A percentile compares a stretch with the other conserved stretches of the same genome.
Evolutionary conservation across 1,284 basidiomycete species (phyloP).

Genomic region (Psilocybe mexicana): DNA sequence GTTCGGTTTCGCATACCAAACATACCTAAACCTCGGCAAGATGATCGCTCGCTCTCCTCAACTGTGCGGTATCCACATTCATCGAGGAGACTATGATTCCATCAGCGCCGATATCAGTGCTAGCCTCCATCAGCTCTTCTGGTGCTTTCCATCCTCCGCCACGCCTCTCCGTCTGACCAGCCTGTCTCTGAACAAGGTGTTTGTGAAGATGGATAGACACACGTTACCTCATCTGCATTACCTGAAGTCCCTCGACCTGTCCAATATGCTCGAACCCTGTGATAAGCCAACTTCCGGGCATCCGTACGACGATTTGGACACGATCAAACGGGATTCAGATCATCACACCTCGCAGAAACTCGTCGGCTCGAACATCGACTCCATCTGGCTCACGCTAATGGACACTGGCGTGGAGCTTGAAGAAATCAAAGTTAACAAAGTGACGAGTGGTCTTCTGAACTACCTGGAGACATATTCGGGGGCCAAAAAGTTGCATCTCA

Average conservation of each 20-base stretch:
- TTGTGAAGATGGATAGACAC: constrained; percentile 11
- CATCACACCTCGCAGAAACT: background rate
- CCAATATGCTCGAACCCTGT: constrained; percentile 3
- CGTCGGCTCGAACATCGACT: constrained; percentile 10
- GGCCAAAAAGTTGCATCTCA: constrained; percentile 3
- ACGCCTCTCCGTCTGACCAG: constrained; percentile 5
- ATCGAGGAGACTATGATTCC: constrained; percentile 1
- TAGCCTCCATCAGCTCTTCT: constrained; percentile 12
- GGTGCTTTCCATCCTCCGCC: background rate
- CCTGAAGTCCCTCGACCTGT: constrained; percentile 11
- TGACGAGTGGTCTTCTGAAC: constrained; percentile 6
- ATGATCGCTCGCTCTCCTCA: constrained; percentile 8
- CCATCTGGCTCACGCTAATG: constrained; percentile 9
- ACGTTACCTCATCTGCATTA: constrained; percentile 10
- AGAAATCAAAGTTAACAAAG: constrained; percentile 5
- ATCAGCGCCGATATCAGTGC: constrained; percentile 3
- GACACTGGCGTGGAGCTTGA: constrained; percentile 8
- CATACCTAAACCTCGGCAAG: constrained; percentile 10
- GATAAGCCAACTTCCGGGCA: background rate
- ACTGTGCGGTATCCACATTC: constrained; percentile 6
- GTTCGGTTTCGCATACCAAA: constrained; percentile 3
- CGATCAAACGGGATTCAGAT: background rate
- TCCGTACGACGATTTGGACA: background rate
- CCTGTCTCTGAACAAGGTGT: constrained; percentile 8
- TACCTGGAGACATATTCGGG: constrained; percentile 14